Evolutionary conservation across 140 eudicot genomes (phyloP).

Genomic region (Oenanthe javanica): DNA sequence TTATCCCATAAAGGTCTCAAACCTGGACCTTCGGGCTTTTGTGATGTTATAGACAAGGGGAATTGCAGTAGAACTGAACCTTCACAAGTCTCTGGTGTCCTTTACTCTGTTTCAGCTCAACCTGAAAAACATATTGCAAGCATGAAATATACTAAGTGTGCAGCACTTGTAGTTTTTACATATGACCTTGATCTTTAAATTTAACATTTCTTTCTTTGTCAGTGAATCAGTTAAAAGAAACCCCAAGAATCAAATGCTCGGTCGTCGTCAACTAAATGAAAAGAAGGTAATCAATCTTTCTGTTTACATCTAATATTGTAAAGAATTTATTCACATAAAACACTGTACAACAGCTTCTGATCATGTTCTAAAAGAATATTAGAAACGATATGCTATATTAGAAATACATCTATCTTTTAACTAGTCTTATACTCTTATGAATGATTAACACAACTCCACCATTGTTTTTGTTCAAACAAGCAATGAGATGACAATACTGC

Average conservation of each 20-base stretch:
- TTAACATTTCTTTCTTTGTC: conserved; percentile 9
- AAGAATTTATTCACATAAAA: not conserved
- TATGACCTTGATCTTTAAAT: not conserved
- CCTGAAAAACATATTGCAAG: not conserved
- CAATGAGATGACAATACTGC: not conserved
- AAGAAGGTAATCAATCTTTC: conserved; percentile 46
- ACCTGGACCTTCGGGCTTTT: not conserved
- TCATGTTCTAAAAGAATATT: no score
- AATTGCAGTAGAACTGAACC: not conserved
- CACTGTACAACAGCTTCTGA: no score
- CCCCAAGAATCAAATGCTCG: conserved; percentile 61
- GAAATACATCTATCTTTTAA: not conserved
- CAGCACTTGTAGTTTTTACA: not conserved
- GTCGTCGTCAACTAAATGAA: conserved; percentile 65
- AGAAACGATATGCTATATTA: not conserved
- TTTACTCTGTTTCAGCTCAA: not conserved
- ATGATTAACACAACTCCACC: not conserved
- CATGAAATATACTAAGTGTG: not conserved
- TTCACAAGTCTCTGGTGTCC: not conserved
- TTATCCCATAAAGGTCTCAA: no score
- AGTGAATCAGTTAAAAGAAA: conserved; percentile 66
- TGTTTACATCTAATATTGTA: not conserved
- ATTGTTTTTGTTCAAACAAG: not conserved
- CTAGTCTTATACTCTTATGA: not conserved
- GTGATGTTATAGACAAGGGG: not conserved